A percentile compares a stretch with the other conserved stretches of the same genome.
Conservation (phyloP, 176 grass and related monocot species). For the Aegilops bicornis region DNA sequence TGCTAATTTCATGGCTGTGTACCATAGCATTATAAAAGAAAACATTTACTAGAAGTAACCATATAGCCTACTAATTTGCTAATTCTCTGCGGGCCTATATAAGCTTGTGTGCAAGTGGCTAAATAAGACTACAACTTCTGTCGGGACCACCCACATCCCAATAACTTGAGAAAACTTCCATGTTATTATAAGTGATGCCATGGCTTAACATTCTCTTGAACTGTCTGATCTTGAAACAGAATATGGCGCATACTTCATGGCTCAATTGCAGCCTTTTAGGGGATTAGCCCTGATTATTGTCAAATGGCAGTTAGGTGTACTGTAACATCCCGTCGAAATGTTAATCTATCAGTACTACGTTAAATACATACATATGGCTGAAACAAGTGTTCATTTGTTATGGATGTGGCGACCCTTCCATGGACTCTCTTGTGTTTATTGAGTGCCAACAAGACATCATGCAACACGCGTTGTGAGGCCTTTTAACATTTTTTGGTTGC, state of each 20-base stretch:
- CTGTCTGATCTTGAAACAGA: background rate
- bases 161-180: background rate
- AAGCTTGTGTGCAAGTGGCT: background rate
- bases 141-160: background rate
- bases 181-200: background rate
- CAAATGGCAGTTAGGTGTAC: background rate
- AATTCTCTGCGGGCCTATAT: background rate
- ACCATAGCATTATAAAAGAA: background rate
- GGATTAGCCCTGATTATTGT: background rate
- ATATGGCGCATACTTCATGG: background rate
- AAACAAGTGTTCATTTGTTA: background rate
- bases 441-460: too few relatives aligned
- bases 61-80: background rate
- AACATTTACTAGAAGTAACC: background rate
- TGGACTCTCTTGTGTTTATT: too few relatives aligned
- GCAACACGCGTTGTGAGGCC: too few relatives aligned
- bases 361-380: background rate
- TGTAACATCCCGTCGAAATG: too few relatives aligned
- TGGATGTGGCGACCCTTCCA: background rate
- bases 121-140: background rate
- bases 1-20: background rate
- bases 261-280: background rate
- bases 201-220: background rate
- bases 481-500: too few relatives aligned
- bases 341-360: too few relatives aligned